Base-by-base conservation (phyloP, 2,329 filamentous ascomycete species). In the Pestalotiopsis sp. region DNA sequence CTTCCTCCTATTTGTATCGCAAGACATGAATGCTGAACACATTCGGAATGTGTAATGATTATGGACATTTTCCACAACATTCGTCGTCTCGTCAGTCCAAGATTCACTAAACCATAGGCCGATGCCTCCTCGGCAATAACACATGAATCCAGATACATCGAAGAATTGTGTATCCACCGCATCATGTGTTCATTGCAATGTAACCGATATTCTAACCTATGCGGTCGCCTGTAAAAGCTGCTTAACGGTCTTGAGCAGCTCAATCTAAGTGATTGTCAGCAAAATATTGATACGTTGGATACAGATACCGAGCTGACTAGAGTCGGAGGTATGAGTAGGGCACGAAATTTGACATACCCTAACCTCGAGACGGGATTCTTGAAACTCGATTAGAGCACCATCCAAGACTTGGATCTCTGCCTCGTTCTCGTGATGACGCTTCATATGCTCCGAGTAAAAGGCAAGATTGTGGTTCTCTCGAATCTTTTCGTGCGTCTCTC, bases 381-480 rank as follows among this genome's bases (percentile, higher is more conserved):
- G 65, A 31, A 66, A 66, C 56, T 66, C 65, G 36, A 60, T 31
- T 36, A 66, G 36, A 27, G 65, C 52, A 25, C 56, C 52, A 27
- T 66, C 65, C 23, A 66, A 13, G 6, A 61, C 25, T 27, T 60
- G 20, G 5, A 45, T 41, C 23, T 66, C 65, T n/a, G 5, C 56
- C 23, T 66, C 17, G 17, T 11, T 20, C 13, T 41, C 25, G 13
- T 65, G 11, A 31, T 17, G n/a, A 17, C 13, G 23, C n/a, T 36
- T 20, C n/a, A 20, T 31, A n/a, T 59, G 31, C 23, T 52, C 45
- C 7, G 36, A n/a, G 12, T n/a, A 36, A 9, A 17, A 12, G 14
- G 17, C 45, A 36, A 20, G 17, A 27, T 20, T 17, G 13, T 9
- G 17, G 6, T 40, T n/a, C 20, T 36, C 11, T 40, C 14, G 25